phyloP scores from a whole-genome alignment of 768 basidiomycete species.

The Mycena belliarum region DNA sequence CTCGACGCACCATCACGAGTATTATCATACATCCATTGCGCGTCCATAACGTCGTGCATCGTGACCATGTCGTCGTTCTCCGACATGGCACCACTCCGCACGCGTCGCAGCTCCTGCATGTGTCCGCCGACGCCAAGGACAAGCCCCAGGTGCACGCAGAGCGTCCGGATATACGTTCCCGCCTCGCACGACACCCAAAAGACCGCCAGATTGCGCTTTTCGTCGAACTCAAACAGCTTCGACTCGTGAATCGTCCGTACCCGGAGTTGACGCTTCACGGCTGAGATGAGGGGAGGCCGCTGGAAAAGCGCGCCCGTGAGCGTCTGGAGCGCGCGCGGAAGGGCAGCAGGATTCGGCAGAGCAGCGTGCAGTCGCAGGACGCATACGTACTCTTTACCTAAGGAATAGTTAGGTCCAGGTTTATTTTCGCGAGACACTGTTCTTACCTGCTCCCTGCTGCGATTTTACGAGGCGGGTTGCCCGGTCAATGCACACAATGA shows the following conservation, averaged over 20 bases:
- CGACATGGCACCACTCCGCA: conserved; percentile 92
- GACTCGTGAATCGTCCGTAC: conserved; percentile 97
- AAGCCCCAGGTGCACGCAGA: conserved; percentile 96
- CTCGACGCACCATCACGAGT: conserved; percentile 80
- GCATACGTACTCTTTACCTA: conserved; percentile 98
- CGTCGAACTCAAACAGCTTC: conserved; percentile 94
- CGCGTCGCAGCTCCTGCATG: conserved; percentile 97
- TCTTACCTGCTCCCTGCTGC: conserved; percentile 94
- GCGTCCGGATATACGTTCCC: conserved; percentile 92
- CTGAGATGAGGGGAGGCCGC: conserved; percentile 97
- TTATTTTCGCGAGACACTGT: conserved; percentile 17
- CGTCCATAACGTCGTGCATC: conserved; percentile 99
- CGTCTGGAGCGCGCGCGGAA: conserved; percentile 94
- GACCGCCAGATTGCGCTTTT: conserved; percentile 92
- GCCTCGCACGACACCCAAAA: conserved; percentile 99
- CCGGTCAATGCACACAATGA: conserved; percentile 99
- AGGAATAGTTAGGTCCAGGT: neutral
- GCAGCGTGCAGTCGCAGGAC: conserved; percentile 89
- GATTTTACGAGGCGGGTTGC: conserved; percentile 97
- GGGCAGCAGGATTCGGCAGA: conserved; percentile 78
- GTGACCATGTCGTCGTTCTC: conserved; percentile 99
- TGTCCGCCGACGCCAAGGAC: conserved; percentile 97
- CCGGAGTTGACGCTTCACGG: conserved; percentile 96
- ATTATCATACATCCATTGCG: conserved; percentile 98
- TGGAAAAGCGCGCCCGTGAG: conserved; percentile 98